Base-by-base conservation (phyloP, 441 rosid genomes). In the Erysimum cheiri region DNA sequence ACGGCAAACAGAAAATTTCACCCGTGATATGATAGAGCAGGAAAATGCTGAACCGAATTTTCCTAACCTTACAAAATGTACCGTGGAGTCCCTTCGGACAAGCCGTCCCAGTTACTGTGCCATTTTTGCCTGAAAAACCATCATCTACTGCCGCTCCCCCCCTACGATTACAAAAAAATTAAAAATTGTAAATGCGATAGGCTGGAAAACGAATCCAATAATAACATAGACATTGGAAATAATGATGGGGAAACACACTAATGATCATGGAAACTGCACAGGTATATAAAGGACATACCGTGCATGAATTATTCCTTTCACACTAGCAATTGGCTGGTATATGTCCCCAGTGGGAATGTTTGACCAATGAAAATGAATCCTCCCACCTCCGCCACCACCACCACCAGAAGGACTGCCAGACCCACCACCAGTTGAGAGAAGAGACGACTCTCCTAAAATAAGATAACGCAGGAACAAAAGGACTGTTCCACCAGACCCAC, bases 301-400 rank as follows among this genome's bases (percentile, higher is more conserved):
- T 29, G 83, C 71, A 78, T 77, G 77, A 63, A 96, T 85, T 74
- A 53, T 72, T 82, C 99, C 99, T 70, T 84, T 83, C 53, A 93
- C 91, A 58, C 80, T 85, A 56, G 99, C 98, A 71, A 96, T 88
- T 37, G 99, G 99, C 90, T 90, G 98, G 81, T 96, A 96, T 14
- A 93, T 90, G 81, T 96, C 99, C 64, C 99, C 99, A 26, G 95
- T 92, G 64, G 97, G 95, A 82, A 96, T 90, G 78, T 96, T 88
- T 9, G 96, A 87, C 99, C 99, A 96, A 70, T 93, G 98, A 78
- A 96, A 90, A 80, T 91, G 98, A 89, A 96, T 86, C 84, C 99
- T 91, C 72, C 99, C 99, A 71, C 99, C 99, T 55, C 99, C 98
- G 3, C 98, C 99, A n/a, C 99, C 99, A 59, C 98, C 99, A 43